Percentiles rank a stretch among this genome's conserved stretches.
phyloP scores from a whole-genome alignment of 2,329 filamentous ascomycete species.

The Colletotrichum kahawae region DNA sequence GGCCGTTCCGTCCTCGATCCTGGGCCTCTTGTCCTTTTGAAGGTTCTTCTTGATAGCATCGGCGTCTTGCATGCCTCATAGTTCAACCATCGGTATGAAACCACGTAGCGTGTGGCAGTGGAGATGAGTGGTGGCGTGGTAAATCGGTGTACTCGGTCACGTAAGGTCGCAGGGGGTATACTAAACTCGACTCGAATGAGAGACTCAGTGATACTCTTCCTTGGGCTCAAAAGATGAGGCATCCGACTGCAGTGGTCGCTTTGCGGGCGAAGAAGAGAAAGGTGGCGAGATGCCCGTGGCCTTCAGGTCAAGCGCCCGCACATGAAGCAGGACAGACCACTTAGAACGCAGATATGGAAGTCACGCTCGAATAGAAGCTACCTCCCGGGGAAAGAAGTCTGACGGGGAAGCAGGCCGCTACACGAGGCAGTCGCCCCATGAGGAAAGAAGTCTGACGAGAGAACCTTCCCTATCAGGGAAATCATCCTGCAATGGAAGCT shows the following conservation, averaged over 20 bases:
- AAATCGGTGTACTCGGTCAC: no score
- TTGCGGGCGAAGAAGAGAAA: not conserved
- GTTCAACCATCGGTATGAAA: no score
- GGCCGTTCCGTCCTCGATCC: accelerated
- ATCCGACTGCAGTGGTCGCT: not conserved
- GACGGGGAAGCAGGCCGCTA: no score
- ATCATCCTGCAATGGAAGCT: no score
- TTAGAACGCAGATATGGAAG: not conserved
- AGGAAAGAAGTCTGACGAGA: not conserved
- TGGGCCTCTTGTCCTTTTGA: accelerated
- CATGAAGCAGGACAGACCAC: accelerated
- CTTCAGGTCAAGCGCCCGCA: not conserved
- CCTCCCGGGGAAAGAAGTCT: not conserved
- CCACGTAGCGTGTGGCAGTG: no score
- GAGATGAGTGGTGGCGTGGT: no score
- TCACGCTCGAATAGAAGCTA: accelerated
- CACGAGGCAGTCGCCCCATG: accelerated
- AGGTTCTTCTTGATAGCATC: no score
- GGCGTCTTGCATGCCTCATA: no score
- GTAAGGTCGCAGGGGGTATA: no score
- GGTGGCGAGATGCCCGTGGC: accelerated
- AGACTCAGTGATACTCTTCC: accelerated
- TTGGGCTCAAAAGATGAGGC: accelerated
- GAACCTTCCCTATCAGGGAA: accelerated
- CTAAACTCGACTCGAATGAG: no score